Evolutionary conservation across 2,329 filamentous ascomycete species (phyloP).

Genomic region (Aspergillus sp.): DNA sequence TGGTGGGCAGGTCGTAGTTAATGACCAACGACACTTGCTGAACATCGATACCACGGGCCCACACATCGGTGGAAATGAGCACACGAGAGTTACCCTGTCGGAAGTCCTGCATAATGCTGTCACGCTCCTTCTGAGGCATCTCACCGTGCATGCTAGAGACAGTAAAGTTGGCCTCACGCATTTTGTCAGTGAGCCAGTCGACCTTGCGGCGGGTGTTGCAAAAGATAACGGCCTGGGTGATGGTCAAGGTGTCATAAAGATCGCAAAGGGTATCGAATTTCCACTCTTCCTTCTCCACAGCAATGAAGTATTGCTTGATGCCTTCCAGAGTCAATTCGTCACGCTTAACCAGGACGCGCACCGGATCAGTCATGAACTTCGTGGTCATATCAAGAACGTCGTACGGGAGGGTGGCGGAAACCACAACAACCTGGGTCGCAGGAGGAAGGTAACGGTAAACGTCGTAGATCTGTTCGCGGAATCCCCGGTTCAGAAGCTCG

Average conservation of each 20-base stretch:
- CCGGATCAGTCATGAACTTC: constrained; percentile 99
- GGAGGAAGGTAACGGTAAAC: constrained; percentile 96
- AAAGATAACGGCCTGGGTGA: constrained; percentile 98
- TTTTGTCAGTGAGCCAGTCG: constrained; percentile 98
- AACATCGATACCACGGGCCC: constrained; percentile 97
- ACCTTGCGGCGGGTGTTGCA: constrained; percentile 99
- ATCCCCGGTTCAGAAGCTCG: constrained; percentile 83
- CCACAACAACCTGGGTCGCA: constrained; percentile 95
- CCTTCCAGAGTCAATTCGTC: constrained; percentile 97
- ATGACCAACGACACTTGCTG: constrained; percentile 98
- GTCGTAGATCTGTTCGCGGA: constrained; percentile 98
- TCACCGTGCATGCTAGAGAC: constrained; percentile 98
- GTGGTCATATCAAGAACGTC: constrained; percentile 99
- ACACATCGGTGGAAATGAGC: constrained; percentile 94
- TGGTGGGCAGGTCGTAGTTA: constrained; percentile 97
- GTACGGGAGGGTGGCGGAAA: constrained; percentile 93
- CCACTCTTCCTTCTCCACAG: constrained; percentile 99
- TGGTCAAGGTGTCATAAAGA: constrained; percentile 96
- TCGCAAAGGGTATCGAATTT: constrained; percentile 99
- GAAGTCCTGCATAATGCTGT: constrained; percentile 99
- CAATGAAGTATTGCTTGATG: constrained; percentile 98
- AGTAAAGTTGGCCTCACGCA: constrained; percentile 97
- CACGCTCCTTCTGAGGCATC: constrained; percentile 97
- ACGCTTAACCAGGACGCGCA: constrained; percentile 95
- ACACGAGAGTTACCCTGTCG: constrained; percentile 93